phyloP scores from a whole-genome alignment of 2,329 filamentous ascomycete species.

The Biscogniauxia marginata region DNA sequence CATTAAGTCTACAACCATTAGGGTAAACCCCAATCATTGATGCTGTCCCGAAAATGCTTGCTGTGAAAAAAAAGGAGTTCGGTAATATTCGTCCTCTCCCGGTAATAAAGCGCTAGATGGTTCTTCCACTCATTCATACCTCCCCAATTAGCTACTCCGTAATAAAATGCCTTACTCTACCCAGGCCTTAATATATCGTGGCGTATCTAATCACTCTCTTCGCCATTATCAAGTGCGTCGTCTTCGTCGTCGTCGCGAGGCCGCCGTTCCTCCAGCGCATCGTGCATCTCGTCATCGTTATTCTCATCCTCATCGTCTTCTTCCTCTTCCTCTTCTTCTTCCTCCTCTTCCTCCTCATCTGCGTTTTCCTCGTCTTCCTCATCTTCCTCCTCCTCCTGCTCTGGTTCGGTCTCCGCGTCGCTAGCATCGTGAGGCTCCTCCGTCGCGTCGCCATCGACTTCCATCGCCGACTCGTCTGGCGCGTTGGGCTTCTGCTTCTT shows the following conservation, averaged over 20 bases:
- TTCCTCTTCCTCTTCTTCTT: conserved; percentile 44
- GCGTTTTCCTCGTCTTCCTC: conserved; percentile 53
- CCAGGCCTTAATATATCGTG: neutral
- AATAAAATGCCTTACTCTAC: neutral
- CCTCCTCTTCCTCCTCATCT: conserved; percentile 50
- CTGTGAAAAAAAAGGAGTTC: no score
- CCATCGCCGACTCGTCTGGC: conserved; percentile 44
- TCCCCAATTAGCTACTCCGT: neutral
- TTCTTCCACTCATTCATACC: no score
- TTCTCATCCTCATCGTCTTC: conserved; percentile 31
- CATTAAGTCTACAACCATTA: no score
- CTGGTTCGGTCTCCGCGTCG: conserved; percentile 41
- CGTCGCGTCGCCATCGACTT: conserved; percentile 38
- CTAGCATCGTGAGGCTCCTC: conserved; percentile 37
- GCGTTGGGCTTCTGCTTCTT: conserved; percentile 42
- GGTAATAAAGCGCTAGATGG: neutral
- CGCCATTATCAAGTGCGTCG: conserved; percentile 60
- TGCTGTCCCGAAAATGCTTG: no score
- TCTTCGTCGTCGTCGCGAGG: conserved; percentile 46
- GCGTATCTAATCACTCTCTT: conserved; percentile 53
- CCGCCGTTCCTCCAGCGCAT: conserved; percentile 35
- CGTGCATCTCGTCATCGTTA: conserved; percentile 43
- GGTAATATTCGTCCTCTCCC: neutral
- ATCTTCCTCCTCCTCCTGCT: conserved; percentile 48
- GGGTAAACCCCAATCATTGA: no score